These are phyloP conservation scores for Macrotyloma uniflorum DNA, from an alignment of 306 rosid species.

Conservation along the genomic window DNA sequence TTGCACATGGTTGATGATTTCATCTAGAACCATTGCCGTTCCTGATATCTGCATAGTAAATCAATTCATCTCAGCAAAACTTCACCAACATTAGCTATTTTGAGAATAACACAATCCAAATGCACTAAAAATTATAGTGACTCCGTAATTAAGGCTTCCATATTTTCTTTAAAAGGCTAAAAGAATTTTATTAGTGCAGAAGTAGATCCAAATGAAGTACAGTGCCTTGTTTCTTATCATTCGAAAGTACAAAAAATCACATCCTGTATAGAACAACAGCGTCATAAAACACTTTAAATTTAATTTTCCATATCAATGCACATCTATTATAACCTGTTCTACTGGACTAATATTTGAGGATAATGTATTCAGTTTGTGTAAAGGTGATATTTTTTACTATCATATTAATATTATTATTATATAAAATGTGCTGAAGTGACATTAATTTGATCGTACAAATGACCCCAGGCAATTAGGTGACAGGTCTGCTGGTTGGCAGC, in stretches of 20 bases:
- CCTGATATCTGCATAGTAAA: conserved; percentile 78
- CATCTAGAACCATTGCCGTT: conserved; percentile 90
- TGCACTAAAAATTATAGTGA: neutral
- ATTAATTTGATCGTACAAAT: conserved; percentile 34
- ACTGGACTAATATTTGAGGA: neutral
- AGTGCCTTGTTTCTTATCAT: too few relatives aligned
- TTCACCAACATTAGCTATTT: conserved; percentile 31
- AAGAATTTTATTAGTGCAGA: too few relatives aligned
- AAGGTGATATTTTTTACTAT: neutral
- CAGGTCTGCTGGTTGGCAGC: conserved; percentile 46
- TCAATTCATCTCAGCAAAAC: conserved; percentile 29
- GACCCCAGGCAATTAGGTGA: conserved; percentile 53
- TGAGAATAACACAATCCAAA: conserved; percentile 25
- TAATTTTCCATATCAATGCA: neutral
- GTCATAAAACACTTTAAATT: neutral
- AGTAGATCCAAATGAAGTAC: too few relatives aligned
- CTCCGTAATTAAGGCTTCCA: conserved; percentile 14
- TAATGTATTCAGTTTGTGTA: conserved; percentile 5
- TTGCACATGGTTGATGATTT: conserved; percentile 93
- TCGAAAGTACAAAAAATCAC: too few relatives aligned
- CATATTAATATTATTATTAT: neutral
- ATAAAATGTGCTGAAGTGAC: neutral
- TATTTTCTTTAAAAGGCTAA: neutral
- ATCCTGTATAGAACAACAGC: too few relatives aligned
- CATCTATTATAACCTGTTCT: neutral